Evolutionary conservation across 805 yeast species (phyloP).

Genomic region (Cyberlindnera veronae): DNA sequence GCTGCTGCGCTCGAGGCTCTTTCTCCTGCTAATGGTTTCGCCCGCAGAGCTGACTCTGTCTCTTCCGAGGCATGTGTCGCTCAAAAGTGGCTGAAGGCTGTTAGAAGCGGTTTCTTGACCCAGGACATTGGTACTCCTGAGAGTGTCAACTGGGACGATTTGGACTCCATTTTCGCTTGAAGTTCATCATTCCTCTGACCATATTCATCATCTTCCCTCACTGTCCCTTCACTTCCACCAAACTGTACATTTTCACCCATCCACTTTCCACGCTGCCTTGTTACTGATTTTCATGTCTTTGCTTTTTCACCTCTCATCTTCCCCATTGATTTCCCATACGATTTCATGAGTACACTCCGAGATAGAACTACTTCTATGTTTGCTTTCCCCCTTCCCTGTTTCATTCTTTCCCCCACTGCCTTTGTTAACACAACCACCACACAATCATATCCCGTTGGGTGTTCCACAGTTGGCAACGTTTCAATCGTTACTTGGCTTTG

Average conservation of each 20-base stretch:
- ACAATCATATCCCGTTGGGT: constrained; percentile 7
- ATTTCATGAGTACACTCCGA: background rate
- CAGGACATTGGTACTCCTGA: constrained; percentile 81
- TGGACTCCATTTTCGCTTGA: constrained; percentile 44
- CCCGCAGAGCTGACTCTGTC: constrained; percentile 17
- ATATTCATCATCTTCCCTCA: background rate
- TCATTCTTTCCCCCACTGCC: background rate
- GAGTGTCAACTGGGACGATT: constrained; percentile 68
- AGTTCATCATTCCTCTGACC: no score
- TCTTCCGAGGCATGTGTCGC: constrained; percentile 34
- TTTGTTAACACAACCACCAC: background rate
- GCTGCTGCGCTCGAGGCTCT: constrained; percentile 60
- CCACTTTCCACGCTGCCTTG: background rate
- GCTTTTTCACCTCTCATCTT: no score
- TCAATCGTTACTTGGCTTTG: background rate
- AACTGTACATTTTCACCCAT: constrained; percentile 5
- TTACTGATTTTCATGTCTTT: background rate
- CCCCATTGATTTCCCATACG: constrained; percentile 1
- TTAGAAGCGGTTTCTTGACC: constrained; percentile 71
- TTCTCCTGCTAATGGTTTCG: constrained; percentile 32
- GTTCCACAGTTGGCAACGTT: constrained; percentile 1
- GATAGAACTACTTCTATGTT: constrained; percentile 3
- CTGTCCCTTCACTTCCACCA: background rate
- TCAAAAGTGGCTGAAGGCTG: constrained; percentile 68
- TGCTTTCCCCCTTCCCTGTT: background rate